Base-by-base conservation (phyloP, 192 early-diverging fungal species). In the Globomyces pollinis-pini region DNA sequence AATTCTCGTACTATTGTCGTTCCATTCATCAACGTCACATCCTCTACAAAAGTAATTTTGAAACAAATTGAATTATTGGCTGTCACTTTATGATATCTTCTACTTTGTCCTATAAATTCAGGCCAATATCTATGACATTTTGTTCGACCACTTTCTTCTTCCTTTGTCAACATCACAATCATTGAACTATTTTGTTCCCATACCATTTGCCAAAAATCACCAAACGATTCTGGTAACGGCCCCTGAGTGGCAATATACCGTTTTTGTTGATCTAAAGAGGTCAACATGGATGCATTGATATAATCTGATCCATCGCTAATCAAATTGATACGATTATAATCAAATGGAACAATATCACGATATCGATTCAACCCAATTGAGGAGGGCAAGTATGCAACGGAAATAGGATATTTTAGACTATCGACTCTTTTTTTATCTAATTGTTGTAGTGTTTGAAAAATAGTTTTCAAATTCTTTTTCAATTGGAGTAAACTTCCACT, bases 91-190 rank as follows among this genome's bases (percentile, higher is more conserved):
- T 57, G 20, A 21, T 31, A 57, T 41, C n/a, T 26, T 57, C 6
- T 16, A 28, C 29, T 7, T 16, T 55, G 53, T 12, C 31, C 55
- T 3, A 63, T 60, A 1, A 44, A 63, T 21, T 51, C 28, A 8
- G 94, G 91, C 91, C 94, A 96, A 64, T 96, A 98, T 18, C 78
- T 78, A 52, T 86, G 79, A 53, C 89, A 94, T 63, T 96, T 96
- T 6, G 72, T 57, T 29, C 79, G 69, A 3, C 86, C 77, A 38
- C 74, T 73, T 61, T 90, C 86, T 33, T 88, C 83, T 70, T 90
- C 89, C 7, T 71, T 66, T 4, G 93, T 93, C 57, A 98, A 70
- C 84, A 93, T 93, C 1, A 95, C 90, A 57, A 98, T 83, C 5
- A 98, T 83, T 1, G 69, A 60, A 2, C 74, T 64, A 29, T 76